Evolutionary conservation across 345 rosid species (phyloP), one percentile per base, ranked within the genome.

Genomic region (Stellera chamaejasme): DNA sequence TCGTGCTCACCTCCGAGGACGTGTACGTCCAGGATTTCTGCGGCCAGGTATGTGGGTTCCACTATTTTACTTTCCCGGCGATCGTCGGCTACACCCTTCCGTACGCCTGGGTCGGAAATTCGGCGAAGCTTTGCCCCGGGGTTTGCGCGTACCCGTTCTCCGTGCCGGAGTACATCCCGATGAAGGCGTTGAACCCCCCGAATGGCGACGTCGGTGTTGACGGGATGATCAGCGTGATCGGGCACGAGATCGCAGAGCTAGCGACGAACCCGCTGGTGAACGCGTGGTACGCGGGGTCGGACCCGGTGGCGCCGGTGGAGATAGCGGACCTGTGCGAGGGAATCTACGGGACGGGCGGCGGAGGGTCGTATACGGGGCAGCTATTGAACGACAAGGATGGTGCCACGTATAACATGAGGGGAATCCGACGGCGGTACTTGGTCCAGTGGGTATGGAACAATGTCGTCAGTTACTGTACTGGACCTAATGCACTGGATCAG

Each of bases 261-360:
- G 93, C 98, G 16, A 76, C 93, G 12, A 92, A 92, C 70, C 98
- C 98, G 45, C 59, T 92, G 59, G 93, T 86, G 56, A 92, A 92
- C 78, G 98, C 95, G 2, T 92, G 98, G 98, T 92, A 84, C 43
- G 98, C 98, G 2, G 98, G 98, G 16, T 69, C 63, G 46, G 98
- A 92, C 76, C 96, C 98, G 52, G 84, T 69, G 13, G 77, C 76
- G 25, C 98, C 98, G 27, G 96, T 88, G 59, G 98, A 92, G 50
- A 88, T 92, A 32, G 98, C 95, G 6, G 98, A 92, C 58, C 70
- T 92, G 46, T 92, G 98, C 14, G 98, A 92, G 90, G 98, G 98
- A 1, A 88, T 92, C 12, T 92, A 92, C 28, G 98, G 98, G 27
- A 85, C 98, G 0, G 98, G 98, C 10, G 98, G 98, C 3, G 98